Percentiles rank a stretch among this genome's conserved stretches.
phyloP scores from a whole-genome alignment of 2,329 filamentous ascomycete genomes.

The Cladophialophora bantiana region DNA sequence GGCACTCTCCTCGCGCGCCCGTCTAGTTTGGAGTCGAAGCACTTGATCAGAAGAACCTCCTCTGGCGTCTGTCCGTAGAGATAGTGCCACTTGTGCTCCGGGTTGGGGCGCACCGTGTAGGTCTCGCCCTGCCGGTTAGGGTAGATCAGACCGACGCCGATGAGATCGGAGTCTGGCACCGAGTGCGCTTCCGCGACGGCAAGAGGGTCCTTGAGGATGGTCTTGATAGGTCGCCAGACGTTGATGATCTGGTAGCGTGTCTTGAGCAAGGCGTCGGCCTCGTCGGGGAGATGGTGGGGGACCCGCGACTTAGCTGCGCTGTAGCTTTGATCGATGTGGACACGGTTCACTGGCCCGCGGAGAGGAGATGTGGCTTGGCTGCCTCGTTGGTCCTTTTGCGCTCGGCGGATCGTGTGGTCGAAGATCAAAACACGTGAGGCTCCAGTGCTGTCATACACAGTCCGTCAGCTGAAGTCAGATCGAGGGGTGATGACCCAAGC shows the following conservation, averaged over 20 bases:
- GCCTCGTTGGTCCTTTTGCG: slow-evolving; percentile 42
- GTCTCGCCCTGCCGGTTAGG: slow-evolving; percentile 61
- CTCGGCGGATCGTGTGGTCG: slow-evolving; percentile 67
- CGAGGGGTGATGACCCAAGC: slow-evolving; percentile 23
- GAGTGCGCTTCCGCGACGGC: slow-evolving; percentile 60
- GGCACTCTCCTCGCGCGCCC: slow-evolving; percentile 60
- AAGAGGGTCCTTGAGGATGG: slow-evolving; percentile 62
- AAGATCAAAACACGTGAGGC: slow-evolving; percentile 66
- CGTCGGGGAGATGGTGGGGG: slow-evolving; percentile 52
- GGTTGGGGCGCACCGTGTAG: slow-evolving; percentile 53
- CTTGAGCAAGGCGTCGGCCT: slow-evolving; percentile 52
- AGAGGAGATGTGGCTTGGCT: slow-evolving; percentile 37
- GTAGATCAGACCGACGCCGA: slow-evolving; percentile 60
- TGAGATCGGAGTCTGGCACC: slow-evolving; percentile 60
- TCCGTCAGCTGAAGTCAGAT: slow-evolving; percentile 25
- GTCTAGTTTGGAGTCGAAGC: slow-evolving; percentile 65
- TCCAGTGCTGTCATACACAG: slow-evolving; percentile 57
- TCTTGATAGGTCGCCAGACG: slow-evolving; percentile 60
- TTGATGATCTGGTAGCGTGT: slow-evolving; percentile 60
- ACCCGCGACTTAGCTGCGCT: slow-evolving; percentile 53
- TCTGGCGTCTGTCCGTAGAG: slow-evolving; percentile 59
- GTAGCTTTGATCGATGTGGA: slow-evolving; percentile 61
- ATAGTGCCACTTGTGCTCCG: slow-evolving; percentile 61
- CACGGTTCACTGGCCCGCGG: slow-evolving; percentile 58
- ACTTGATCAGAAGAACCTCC: slow-evolving; percentile 67